phyloP scores from a whole-genome alignment of 352 stramenopile genomes.

The Phytopythium sindhum region DNA sequence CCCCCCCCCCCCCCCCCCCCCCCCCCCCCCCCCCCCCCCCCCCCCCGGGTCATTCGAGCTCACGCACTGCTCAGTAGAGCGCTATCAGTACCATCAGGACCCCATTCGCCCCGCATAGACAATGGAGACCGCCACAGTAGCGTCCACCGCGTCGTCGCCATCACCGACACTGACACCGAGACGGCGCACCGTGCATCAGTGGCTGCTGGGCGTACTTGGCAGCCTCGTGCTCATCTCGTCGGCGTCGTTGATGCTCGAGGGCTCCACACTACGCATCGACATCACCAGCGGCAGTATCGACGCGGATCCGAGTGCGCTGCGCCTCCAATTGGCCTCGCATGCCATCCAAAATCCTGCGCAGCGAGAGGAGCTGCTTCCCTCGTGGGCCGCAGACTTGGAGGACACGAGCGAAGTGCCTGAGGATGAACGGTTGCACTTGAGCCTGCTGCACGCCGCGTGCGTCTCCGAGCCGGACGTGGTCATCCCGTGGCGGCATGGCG shows the following conservation, averaged over 20 bases:
- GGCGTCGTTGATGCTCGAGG: constrained; percentile 2
- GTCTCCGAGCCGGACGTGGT: constrained; percentile 25
- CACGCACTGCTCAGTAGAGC: neutral
- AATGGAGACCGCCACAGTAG: neutral
- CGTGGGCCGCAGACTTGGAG: neutral
- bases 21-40: too few relatives aligned
- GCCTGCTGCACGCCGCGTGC: constrained; percentile 28
- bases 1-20: too few relatives aligned
- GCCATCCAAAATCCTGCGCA: neutral
- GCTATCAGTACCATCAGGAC: neutral
- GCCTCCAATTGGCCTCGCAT: neutral
- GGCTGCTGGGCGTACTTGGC: neutral
- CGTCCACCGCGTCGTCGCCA: neutral
- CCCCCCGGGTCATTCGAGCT: neutral
- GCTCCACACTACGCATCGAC: neutral
- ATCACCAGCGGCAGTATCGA: neutral
- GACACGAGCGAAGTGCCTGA: constrained; percentile 13
- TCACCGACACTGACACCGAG: neutral
- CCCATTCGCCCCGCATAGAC: neutral
- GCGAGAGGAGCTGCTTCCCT: neutral
- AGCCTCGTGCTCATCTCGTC: constrained; percentile 3
- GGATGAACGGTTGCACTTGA: constrained; percentile 32
- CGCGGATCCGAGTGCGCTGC: neutral
- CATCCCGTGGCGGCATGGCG: constrained; percentile 28
- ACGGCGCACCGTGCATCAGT: neutral